Evolutionary conservation across 495 filamentous ascomycete genomes (phyloP).

Genomic region (Penicillium steckii): DNA sequence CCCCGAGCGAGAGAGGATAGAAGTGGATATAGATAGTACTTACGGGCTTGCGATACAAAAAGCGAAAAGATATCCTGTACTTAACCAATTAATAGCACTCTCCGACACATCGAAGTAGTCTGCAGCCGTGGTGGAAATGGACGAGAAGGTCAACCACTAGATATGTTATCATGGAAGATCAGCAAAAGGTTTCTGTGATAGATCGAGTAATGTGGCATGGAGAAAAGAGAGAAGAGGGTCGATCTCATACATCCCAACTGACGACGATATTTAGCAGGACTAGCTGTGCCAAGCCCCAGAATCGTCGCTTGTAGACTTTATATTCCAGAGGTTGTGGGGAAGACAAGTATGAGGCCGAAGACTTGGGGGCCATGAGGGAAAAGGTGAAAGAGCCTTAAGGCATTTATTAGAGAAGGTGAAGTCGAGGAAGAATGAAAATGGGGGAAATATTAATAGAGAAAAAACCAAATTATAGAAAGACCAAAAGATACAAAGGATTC

Average conservation of each 20-base stretch:
- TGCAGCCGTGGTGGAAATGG: conserved; percentile 74
- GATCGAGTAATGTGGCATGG: neutral
- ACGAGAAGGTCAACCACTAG: conserved; percentile 91
- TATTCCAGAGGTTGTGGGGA: conserved; percentile 47
- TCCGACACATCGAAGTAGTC: conserved; percentile 73
- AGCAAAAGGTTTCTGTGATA: conserved; percentile 4
- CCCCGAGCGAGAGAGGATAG: no score
- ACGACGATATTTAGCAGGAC: conserved; percentile 89
- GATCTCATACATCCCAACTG: conserved; percentile 82
- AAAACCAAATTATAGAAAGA: no score
- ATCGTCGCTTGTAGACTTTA: conserved; percentile 83
- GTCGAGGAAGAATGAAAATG: no score
- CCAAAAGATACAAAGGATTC: no score
- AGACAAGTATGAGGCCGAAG: neutral
- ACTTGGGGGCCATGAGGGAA: neutral
- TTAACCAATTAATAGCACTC: conserved; percentile 87
- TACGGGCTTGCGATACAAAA: conserved; percentile 73
- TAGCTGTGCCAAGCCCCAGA: conserved; percentile 82
- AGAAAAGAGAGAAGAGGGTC: neutral
- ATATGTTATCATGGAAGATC: neutral
- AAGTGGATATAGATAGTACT: conserved; percentile 23
- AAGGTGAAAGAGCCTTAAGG: neutral
- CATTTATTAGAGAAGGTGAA: neutral
- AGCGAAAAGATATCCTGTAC: conserved; percentile 80
- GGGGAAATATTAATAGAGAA: no score